Evolutionary conservation across 352 stramenopile genomes (phyloP), one percentile per base, ranked within the genome.

Genomic region (Globisporangium perplexum): DNA sequence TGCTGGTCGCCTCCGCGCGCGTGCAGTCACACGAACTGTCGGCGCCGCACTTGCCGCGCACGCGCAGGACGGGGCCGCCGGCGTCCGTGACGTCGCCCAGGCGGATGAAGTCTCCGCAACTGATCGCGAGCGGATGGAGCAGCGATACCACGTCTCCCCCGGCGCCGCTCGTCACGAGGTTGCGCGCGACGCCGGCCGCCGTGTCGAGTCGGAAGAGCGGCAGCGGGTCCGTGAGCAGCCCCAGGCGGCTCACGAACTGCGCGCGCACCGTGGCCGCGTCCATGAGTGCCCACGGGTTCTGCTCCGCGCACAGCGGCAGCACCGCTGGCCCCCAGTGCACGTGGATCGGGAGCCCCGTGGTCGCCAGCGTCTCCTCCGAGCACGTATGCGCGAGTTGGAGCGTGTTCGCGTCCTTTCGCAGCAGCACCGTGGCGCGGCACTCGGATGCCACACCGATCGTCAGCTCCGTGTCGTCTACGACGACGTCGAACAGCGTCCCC

Each of bases 281-380:
- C 48, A 88, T 64, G 1, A 50, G 39, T 10, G 49, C 62, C 83
- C 81, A 93, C 1, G 82, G 69, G 39, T 92, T 69, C 1, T 52
- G 42, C 0, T 44, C 47, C 2, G 62, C 45, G 30, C 84, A 94
- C 7, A 94, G 56, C 5, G 84, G 82, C 1, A 95, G 50, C 50
- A 89, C 53, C 0, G 78, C 78, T 4, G 84, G 80, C 0, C 84
- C 84, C 47, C 74, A 85, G 55, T 90, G 79, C 0, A 92, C 50
- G 47, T 65, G 67, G 24, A 94, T 58, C 12, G 50, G 39, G 0
- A 74, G 62, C 10, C 55, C 49, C 0, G 62, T 10, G 0, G 48
- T 47, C 8, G 47, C 45, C n/a, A 77, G 57, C 41, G 72, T 55
- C 12, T 39, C 54, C 5, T 56, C 38, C 1, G 57, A 55, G 41